Base-by-base conservation (phyloP, 2,329 filamentous ascomycete species). In the Myriosclerotinia scirpicola region DNA sequence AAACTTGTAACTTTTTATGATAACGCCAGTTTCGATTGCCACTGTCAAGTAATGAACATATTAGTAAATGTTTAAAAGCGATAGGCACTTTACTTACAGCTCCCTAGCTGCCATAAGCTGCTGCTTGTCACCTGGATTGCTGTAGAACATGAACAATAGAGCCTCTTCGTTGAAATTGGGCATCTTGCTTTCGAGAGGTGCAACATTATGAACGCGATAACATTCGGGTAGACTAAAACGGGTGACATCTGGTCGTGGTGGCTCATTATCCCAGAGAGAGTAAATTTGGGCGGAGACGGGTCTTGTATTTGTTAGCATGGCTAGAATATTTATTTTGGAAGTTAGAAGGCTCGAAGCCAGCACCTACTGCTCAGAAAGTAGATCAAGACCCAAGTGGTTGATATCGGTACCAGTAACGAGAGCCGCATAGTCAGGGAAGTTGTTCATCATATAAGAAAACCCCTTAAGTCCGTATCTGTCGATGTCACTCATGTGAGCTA, bases 71-170 rank as follows among this genome's bases (percentile, higher is more conserved):
- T 15, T 34, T 52, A 15, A 40, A 58, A 58, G 50, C 42, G 64
- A 36, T 30, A 11, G 20, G 15, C 14, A 44, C 14, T 9, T 55
- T 44, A 71, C 85, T 77, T 78, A 89, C 86, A 90, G 79, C 75
- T 89, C 86, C 52, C 82, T 79, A 0, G 87, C 87, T 3, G 87
- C 87, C 77, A 87, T 79, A 58, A 87, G 83, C 74, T 90, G 87
- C 75, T 87, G 86, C 46, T 84, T 74, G 72, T 89, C 87, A 54
- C 83, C 80, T 9, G 87, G 85, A 68, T 85, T 87, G 76, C 84
- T 87, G 76, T 90, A 89, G 73, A 90, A 90, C 70, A 90, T 89
- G 82, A 85, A 88, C 76, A 90, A 86, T 58, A 90, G 78, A 0
- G 87, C 88, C 76, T 90, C 87, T 69, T 90, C 87, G 71, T 88